Evolutionary conservation across 129 eudicot genomes (phyloP).

Genomic region (Arctium minus): DNA sequence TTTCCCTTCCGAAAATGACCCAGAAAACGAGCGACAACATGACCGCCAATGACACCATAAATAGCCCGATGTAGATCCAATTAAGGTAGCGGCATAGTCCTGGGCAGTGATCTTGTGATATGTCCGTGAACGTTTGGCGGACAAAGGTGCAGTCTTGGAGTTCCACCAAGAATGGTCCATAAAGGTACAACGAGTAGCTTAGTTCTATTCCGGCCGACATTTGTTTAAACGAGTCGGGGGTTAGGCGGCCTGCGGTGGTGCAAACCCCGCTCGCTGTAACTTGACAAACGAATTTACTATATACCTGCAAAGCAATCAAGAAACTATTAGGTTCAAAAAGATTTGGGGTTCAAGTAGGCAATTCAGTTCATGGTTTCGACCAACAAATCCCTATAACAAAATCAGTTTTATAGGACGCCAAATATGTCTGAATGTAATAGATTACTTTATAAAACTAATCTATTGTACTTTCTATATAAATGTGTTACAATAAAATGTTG

Average conservation of each 20-base stretch:
- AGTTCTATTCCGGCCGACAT: slow-evolving; percentile 76
- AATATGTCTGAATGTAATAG: not conserved
- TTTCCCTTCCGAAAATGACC: slow-evolving; percentile 87
- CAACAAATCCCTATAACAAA: not conserved
- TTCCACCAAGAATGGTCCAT: slow-evolving; percentile 73
- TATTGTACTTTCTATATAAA: not conserved
- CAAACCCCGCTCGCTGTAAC: slow-evolving; percentile 57
- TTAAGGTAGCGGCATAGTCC: slow-evolving; percentile 58
- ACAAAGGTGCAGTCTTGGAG: slow-evolving; percentile 82
- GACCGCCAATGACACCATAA: slow-evolving; percentile 75
- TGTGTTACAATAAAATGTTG: no score
- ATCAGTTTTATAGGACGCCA: not conserved
- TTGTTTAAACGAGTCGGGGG: slow-evolving; percentile 61
- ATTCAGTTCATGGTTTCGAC: not conserved
- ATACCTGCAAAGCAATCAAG: slow-evolving; percentile 34
- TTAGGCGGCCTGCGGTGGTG: slow-evolving; percentile 72
- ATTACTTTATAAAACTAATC: no score
- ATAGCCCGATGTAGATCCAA: slow-evolving; percentile 71
- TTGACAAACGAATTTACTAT: slow-evolving; percentile 66
- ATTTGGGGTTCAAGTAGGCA: not conserved
- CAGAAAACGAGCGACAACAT: slow-evolving; percentile 78
- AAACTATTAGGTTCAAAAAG: not conserved
- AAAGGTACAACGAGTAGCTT: slow-evolving; percentile 63
- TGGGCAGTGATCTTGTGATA: slow-evolving; percentile 59
- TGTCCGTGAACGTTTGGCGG: slow-evolving; percentile 55